Base-by-base conservation (phyloP, 345 rosid species). In the Syzygium jambos region DNA sequence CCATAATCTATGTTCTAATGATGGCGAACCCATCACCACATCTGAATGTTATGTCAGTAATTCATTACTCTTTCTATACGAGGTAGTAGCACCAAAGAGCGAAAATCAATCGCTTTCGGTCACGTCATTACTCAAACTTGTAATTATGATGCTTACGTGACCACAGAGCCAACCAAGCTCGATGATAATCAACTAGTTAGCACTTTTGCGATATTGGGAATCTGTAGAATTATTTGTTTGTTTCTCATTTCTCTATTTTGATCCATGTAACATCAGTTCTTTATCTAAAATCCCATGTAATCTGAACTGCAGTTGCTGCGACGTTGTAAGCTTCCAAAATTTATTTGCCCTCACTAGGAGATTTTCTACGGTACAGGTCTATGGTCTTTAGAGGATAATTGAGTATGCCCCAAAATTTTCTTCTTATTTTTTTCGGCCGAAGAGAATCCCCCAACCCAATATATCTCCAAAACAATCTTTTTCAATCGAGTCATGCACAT, bases 1-100 rank as follows among this genome's bases (percentile, higher is more conserved):
- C 19, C 16, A n/a, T n/a, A n/a, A 61, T 29, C 3, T 61, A n/a
- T n/a, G 9, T 63, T 63, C 29, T 1, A 0, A 14, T 0, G 0
- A n/a, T n/a, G 10, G 19, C 10, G 9, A 63, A 63, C 0, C 57
- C 23, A 54, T 54, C 57, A 54, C 25, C 4, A 0, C 57, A 54
- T 19, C 57, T 54, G 21, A 54, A 55, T 4, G 0, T 2, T 21
- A 55, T 22, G 5, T 55, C 1, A 22, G 11, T 22, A 55, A 55
- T 55, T 55, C 59, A 55, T 22, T 55, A 55, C 1, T 21, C 21
- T 38, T 38, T 38, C 41, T 38, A 38, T 38, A 38, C 41, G 41
- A 38, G 41, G 41, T 38, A 7, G 1, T 55, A 55, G 27, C n/a
- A n/a, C n/a, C n/a, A n/a, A n/a, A n/a, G n/a, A n/a, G n/a, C n/a